A percentile compares a stretch with the other conserved stretches of the same genome.
Evolutionary conservation across 345 rosid species (phyloP).

Genomic region (Melaleuca quinquenervia): DNA sequence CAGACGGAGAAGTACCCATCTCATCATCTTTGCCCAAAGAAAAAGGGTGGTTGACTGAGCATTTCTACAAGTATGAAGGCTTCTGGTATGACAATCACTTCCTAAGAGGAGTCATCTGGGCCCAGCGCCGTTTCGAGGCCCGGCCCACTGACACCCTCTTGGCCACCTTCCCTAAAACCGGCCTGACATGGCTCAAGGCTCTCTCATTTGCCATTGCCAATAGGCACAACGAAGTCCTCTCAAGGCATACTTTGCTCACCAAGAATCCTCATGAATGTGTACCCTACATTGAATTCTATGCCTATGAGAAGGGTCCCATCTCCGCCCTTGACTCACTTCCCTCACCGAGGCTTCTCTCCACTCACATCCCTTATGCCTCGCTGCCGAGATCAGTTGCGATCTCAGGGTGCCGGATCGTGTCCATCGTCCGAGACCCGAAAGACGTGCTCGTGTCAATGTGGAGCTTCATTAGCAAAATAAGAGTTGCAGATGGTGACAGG

Average conservation of each 20-base stretch:
- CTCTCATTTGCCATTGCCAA: constrained; percentile 2
- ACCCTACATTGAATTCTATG: constrained; percentile 2
- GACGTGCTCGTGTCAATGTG: constrained; percentile 25
- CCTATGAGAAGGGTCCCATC: background rate
- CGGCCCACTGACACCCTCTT: constrained; percentile 6
- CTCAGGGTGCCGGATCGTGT: constrained; percentile 19
- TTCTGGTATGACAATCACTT: constrained; percentile 4
- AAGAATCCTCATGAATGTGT: constrained; percentile 5
- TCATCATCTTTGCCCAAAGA: background rate
- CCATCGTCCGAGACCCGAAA: constrained; percentile 27
- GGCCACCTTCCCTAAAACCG: constrained; percentile 11
- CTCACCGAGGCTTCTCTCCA: constrained; percentile 4
- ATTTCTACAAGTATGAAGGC: constrained; percentile 4
- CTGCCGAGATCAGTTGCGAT: background rate
- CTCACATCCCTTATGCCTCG: constrained; percentile 9
- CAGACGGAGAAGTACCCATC: background rate
- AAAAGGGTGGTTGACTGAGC: background rate
- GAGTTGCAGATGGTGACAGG: background rate
- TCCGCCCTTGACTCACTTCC: background rate
- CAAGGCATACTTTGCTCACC: background rate
- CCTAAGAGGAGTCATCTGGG: constrained; percentile 1
- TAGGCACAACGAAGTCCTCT: background rate
- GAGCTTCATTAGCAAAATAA: constrained; percentile 10
- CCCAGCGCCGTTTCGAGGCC: constrained; percentile 10
- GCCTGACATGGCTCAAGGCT: constrained; percentile 21